Conservation (phyloP, 116 monocot species). For the Zostera marina region DNA sequence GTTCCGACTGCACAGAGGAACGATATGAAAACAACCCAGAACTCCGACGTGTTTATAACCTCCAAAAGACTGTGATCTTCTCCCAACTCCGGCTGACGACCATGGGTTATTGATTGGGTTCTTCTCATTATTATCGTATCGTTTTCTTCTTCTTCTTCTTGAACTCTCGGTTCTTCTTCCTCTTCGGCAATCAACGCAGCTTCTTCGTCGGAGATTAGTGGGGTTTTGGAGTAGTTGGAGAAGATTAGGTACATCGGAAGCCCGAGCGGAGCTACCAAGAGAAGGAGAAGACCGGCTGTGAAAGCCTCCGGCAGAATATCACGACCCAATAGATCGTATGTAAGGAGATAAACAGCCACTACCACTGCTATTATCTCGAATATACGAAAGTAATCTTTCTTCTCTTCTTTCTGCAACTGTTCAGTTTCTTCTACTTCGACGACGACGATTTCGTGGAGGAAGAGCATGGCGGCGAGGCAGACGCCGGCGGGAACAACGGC, state of each 20-base stretch:
- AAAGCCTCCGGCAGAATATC: constrained; percentile 34
- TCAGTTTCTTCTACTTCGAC: constrained; percentile 5
- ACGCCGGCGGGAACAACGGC: constrained; percentile 50
- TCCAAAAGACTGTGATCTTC: constrained; percentile 78
- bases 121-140: not conserved
- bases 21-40: constrained; percentile 85
- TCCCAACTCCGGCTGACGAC: constrained; percentile 30
- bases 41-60: constrained; percentile 34
- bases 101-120: too few species aligned
- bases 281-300: constrained; percentile 35
- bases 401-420: not conserved
- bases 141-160: not conserved
- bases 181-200: not conserved
- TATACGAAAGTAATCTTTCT: constrained; percentile 27
- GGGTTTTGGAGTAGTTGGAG: too few species aligned
- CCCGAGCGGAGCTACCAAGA: constrained; percentile 38
- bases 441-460: constrained; percentile 45
- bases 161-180: not conserved
- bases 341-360: constrained; percentile 68
- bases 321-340: constrained; percentile 49
- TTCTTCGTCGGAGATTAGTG: not conserved
- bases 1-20: constrained; percentile 90
- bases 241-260: constrained; percentile 31
- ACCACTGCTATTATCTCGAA: constrained; percentile 53
- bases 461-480: constrained; percentile 73